Conservation (phyloP, 1,139 yeast species). For the Pichia sp. region DNA sequence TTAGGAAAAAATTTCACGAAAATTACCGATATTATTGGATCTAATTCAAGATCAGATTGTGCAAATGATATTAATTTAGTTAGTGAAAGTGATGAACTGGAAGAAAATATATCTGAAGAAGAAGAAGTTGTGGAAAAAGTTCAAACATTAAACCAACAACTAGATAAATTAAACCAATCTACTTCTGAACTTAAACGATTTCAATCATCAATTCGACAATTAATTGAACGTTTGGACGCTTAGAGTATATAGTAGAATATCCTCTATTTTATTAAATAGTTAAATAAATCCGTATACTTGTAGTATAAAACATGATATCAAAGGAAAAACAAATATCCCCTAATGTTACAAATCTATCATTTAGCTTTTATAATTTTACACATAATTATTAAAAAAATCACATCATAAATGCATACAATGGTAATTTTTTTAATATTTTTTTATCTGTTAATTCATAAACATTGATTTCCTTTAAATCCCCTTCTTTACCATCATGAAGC, state of each 20-base stretch:
- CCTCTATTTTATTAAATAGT: no score
- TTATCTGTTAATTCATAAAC: slow-evolving; percentile 14
- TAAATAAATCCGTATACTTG: no score
- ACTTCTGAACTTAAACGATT: not conserved
- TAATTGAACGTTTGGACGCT: slow-evolving; percentile 4
- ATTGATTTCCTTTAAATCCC: slow-evolving; percentile 6
- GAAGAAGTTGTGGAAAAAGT: no score
- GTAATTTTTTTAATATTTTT: slow-evolving; percentile 12
- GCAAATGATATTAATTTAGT: slow-evolving; percentile 11
- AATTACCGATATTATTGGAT: slow-evolving; percentile 4
- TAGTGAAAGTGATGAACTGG: slow-evolving; percentile 1
- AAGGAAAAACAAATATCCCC: no score
- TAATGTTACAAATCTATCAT: no score
- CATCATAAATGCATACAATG: slow-evolving; percentile 18
- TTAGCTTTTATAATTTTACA: no score
- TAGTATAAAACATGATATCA: no score
- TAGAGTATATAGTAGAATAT: no score
- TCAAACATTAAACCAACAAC: not conserved
- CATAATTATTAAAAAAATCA: slow-evolving; percentile 11
- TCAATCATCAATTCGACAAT: slow-evolving; percentile 4
- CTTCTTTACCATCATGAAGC: slow-evolving; percentile 14
- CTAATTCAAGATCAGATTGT: slow-evolving; percentile 7
- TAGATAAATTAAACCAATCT: not conserved
- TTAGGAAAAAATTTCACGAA: slow-evolving; percentile 5
- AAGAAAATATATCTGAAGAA: not conserved